These are phyloP conservation scores for Backusella circina DNA, from an alignment of 192 early-diverging fungal genomes.

Conservation along the genomic window DNA sequence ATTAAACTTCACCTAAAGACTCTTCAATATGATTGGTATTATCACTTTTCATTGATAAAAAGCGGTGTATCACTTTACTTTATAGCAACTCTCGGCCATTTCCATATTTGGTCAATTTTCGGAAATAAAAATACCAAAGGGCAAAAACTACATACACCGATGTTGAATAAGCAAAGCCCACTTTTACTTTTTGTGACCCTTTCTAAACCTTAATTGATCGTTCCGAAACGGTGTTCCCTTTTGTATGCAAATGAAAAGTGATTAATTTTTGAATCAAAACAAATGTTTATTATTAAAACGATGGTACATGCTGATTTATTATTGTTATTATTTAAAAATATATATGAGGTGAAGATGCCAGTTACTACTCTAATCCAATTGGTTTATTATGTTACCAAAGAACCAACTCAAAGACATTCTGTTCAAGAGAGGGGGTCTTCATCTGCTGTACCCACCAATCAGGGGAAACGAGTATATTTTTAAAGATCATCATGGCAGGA, in stretches of 20 bases:
- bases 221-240: not conserved
- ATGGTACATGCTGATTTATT: not conserved
- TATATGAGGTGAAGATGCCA: not conserved
- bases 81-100: not conserved
- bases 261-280: not conserved
- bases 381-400: not conserved
- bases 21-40: not conserved
- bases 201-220: not conserved
- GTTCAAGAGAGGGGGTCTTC: not conserved
- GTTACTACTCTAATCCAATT: not conserved
- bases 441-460: constrained; percentile 11
- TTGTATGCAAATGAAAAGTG: not conserved
- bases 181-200: not conserved
- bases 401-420: not conserved
- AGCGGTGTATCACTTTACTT: too few relatives aligned
- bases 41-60: not conserved
- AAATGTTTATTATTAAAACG: not conserved
- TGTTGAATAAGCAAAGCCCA: not conserved
- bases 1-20: not conserved
- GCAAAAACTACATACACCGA: not conserved
- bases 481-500: not conserved
- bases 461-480: not conserved
- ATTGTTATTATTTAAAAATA: not conserved
- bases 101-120: not conserved
- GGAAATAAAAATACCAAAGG: not conserved